phyloP scores from a whole-genome alignment of 805 yeast species.

The Kuraishia hungarica region DNA sequence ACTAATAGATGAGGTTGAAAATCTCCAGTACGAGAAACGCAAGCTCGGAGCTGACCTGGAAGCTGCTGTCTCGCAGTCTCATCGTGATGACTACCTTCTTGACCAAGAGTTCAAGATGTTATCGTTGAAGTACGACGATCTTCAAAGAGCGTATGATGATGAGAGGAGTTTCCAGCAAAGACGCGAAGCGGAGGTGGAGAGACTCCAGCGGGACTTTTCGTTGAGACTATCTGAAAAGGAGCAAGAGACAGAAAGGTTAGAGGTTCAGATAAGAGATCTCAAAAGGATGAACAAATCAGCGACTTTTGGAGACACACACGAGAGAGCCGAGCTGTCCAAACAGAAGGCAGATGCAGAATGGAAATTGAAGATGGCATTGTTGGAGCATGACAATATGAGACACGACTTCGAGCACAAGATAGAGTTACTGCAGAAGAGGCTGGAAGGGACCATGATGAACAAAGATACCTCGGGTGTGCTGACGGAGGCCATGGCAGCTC shows the following conservation, averaged over 20 bases:
- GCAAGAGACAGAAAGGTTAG: conserved; percentile 23
- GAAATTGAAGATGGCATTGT: conserved; percentile 24
- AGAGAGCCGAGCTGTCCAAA: conserved; percentile 25
- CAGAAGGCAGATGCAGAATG: conserved; percentile 29
- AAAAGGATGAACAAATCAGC: conserved; percentile 17
- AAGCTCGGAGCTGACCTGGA: conserved; percentile 28
- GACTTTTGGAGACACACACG: conserved; percentile 23
- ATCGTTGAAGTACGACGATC: conserved; percentile 23
- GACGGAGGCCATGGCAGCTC: conserved; percentile 23
- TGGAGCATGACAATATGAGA: conserved; percentile 29
- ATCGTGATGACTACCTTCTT: conserved; percentile 17
- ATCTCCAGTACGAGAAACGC: conserved; percentile 26
- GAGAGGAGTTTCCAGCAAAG: conserved; percentile 16
- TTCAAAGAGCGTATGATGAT: conserved; percentile 23
- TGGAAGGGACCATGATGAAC: conserved; percentile 12
- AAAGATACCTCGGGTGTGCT: conserved; percentile 11
- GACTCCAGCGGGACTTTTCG: conserved; percentile 14
- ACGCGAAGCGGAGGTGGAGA: conserved; percentile 7
- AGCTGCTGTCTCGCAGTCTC: conserved; percentile 4
- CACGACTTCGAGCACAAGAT: conserved; percentile 27
- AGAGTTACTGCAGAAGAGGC: conserved; percentile 22
- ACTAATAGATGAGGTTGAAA: conserved; percentile 23
- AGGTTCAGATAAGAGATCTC: conserved; percentile 23
- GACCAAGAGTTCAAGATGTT: conserved; percentile 30
- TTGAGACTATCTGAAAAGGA: conserved; percentile 27